phyloP scores from a whole-genome alignment of 176 grass and related monocot species.

The Typha latifolia region DNA sequence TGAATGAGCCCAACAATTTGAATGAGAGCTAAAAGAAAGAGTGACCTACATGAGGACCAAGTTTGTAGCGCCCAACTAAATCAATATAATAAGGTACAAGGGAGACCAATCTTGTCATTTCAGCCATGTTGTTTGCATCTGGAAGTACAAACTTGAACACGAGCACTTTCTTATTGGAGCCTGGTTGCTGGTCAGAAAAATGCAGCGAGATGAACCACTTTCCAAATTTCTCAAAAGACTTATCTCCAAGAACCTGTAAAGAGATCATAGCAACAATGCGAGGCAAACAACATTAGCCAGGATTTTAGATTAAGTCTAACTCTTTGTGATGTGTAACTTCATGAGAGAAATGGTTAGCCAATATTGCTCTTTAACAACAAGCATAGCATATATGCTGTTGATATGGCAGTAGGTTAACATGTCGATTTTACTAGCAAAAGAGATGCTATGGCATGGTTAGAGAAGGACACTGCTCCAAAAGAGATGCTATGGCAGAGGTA shows the following conservation, averaged over 20 bases:
- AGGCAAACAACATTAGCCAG: not conserved
- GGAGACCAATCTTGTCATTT: conserved; percentile 82
- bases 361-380: too few relatives aligned
- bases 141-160: conserved; percentile 84
- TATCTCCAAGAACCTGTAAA: conserved; percentile 83
- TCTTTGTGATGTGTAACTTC: too few relatives aligned
- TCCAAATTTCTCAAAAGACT: conserved; percentile 84
- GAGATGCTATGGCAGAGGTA: too few relatives aligned
- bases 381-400: too few relatives aligned
- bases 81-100: conserved; percentile 97
- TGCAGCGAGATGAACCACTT: conserved; percentile 95
- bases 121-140: conserved; percentile 70
- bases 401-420: too few relatives aligned
- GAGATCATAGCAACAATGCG: not conserved
- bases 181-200: conserved; percentile 82
- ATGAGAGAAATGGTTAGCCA: too few relatives aligned
- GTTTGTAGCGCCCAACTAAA: conserved; percentile 85
- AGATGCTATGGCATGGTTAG: too few relatives aligned
- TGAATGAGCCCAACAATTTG: not conserved
- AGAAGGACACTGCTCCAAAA: too few relatives aligned
- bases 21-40: conserved; percentile 11
- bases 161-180: conserved; percentile 77
- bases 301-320: too few relatives aligned
- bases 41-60: conserved; percentile 57
- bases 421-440: too few relatives aligned